Evolutionary conservation across 2,329 filamentous ascomycete species (phyloP).

Genomic region (Pyrenophora graminea): DNA sequence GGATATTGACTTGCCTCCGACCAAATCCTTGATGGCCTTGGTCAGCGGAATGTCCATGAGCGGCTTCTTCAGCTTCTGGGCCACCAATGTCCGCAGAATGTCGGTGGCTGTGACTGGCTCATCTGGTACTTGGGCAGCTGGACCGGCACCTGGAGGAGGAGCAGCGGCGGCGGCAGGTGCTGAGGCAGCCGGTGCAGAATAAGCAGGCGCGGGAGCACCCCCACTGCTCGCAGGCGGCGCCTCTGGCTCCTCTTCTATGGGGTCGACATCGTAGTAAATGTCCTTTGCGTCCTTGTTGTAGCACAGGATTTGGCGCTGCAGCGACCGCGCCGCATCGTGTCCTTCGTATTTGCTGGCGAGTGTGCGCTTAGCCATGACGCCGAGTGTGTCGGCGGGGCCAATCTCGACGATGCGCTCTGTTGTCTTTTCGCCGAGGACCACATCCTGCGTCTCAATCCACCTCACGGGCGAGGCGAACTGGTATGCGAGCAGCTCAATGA

Average conservation of each 20-base stretch:
- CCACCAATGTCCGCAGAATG: conserved; percentile 84
- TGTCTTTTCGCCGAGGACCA: conserved; percentile 92
- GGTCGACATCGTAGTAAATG: conserved; percentile 99
- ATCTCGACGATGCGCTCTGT: conserved; percentile 98
- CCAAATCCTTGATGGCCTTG: conserved; percentile 98
- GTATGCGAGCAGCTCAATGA: conserved; percentile 98
- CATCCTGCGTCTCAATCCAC: conserved; percentile 99
- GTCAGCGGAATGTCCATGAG: conserved; percentile 84
- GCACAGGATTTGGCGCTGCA: conserved; percentile 96
- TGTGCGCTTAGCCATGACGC: conserved; percentile 96
- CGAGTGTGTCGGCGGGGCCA: conserved; percentile 93
- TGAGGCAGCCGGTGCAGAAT: conserved; percentile 57
- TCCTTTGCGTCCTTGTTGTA: conserved; percentile 99
- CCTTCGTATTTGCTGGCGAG: conserved; percentile 97
- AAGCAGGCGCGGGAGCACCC: conserved; percentile 48
- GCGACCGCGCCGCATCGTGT: conserved; percentile 94
- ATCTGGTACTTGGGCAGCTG: conserved; percentile 84
- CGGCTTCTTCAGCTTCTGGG: conserved; percentile 97
- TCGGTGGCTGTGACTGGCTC: conserved; percentile 86
- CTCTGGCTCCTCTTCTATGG: conserved; percentile 75
- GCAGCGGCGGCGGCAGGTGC: conserved; percentile 56
- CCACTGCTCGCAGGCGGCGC: conserved; percentile 56
- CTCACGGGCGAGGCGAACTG: conserved; percentile 98
- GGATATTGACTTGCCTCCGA: conserved; percentile 73
- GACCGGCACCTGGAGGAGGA: conserved; percentile 73